Percentiles rank a stretch among this genome's conserved stretches.
phyloP scores from a whole-genome alignment of 2,329 filamentous ascomycete species.

The Scedosporium apiospermum region DNA sequence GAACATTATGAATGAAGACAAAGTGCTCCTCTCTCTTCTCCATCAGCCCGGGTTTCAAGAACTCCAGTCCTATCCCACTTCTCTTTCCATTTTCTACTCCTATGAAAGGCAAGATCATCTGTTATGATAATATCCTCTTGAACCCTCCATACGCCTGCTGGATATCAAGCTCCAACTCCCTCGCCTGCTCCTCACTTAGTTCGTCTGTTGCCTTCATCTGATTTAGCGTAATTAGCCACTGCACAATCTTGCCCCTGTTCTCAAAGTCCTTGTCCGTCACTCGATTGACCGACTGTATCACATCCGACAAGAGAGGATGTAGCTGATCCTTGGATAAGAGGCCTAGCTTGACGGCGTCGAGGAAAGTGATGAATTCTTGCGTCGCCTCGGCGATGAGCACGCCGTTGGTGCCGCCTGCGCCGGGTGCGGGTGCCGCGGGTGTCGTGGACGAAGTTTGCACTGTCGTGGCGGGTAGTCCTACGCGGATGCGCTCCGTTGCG shows the following conservation, averaged over 20 bases:
- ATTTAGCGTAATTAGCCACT: conserved; percentile 95
- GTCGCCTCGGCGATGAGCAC: conserved; percentile 79
- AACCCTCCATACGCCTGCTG: conserved; percentile 92
- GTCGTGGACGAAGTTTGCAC: conserved; percentile 44
- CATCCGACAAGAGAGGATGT: conserved; percentile 89
- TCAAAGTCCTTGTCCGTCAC: conserved; percentile 95
- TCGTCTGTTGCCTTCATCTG: conserved; percentile 97
- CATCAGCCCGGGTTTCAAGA: neutral
- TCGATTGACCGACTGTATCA: conserved; percentile 95
- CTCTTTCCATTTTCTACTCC: neutral
- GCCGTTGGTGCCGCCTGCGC: conserved; percentile 39
- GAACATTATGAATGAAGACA: neutral
- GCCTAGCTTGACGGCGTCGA: conserved; percentile 88
- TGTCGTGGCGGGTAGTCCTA: conserved; percentile 84
- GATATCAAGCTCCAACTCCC: conserved; percentile 87
- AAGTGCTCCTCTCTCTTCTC: neutral
- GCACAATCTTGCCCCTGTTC: conserved; percentile 90
- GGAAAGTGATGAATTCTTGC: conserved; percentile 96
- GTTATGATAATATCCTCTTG: conserved; percentile 62
- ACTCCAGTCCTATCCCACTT: neutral
- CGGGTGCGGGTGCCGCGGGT: conserved; percentile 30
- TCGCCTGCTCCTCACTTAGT: conserved; percentile 73
- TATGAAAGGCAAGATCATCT: neutral
- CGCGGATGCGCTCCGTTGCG: conserved; percentile 83
- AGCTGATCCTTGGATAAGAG: conserved; percentile 90